phyloP scores from a whole-genome alignment of 1,284 basidiomycete species.

The Trichosporon sp. region DNA sequence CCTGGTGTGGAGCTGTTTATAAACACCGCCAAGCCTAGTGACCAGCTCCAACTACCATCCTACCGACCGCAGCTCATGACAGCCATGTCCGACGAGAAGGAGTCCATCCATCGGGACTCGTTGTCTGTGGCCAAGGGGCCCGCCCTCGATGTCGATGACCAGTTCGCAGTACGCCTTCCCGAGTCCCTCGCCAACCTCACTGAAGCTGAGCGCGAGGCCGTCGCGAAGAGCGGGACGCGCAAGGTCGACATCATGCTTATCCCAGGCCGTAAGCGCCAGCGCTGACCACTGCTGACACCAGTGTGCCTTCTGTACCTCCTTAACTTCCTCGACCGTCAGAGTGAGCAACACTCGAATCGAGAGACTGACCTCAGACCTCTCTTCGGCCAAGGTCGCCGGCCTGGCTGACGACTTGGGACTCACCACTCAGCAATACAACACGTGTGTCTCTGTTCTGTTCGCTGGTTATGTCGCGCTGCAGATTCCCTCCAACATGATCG shows the following conservation, averaged over 20 bases:
- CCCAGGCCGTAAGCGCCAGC: neutral
- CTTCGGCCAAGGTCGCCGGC: constrained; percentile 10
- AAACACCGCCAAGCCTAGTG: no score
- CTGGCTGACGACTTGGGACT: constrained; percentile 41
- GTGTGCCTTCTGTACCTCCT: neutral
- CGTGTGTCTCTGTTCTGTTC: constrained; percentile 56
- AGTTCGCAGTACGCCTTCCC: neutral
- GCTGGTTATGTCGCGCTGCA: constrained; percentile 49
- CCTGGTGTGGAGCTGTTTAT: no score
- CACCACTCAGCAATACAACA: constrained; percentile 49
- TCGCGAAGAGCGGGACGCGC: constrained; percentile 40
- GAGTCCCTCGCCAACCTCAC: constrained; percentile 33
- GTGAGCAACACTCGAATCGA: neutral
- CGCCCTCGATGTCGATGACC: neutral
- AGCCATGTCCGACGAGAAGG: neutral
- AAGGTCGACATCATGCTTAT: constrained; percentile 48
- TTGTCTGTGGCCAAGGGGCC: neutral
- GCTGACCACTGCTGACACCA: neutral
- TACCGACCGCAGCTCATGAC: neutral
- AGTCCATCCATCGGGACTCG: neutral
- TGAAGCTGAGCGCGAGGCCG: constrained; percentile 37
- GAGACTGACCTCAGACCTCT: neutral
- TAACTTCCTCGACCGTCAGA: neutral
- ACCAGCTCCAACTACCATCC: no score
- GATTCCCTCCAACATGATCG: constrained; percentile 50